Evolutionary conservation across 2,329 filamentous ascomycete genomes (phyloP).

Genomic region (Gyromitra esculenta): DNA sequence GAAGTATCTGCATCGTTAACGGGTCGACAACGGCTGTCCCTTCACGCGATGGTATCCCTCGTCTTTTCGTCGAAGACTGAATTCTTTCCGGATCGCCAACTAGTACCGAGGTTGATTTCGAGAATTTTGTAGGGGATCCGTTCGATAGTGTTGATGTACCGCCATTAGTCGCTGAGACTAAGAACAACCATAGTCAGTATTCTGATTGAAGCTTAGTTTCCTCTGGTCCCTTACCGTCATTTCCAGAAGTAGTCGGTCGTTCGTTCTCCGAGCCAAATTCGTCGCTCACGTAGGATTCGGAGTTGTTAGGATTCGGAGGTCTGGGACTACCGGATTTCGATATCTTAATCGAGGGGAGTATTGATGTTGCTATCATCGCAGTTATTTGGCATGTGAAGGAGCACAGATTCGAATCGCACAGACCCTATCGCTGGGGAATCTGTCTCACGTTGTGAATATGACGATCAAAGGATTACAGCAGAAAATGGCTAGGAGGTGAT

Average conservation of each 20-base stretch:
- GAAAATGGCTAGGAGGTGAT: not conserved
- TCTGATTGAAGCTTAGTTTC: not conserved
- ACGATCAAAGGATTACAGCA: constrained; percentile 7
- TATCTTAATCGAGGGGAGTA: constrained; percentile 46
- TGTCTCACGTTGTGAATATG: constrained; percentile 25
- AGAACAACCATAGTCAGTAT: constrained; percentile 32
- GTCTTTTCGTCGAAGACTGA: constrained; percentile 43
- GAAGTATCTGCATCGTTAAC: constrained; percentile 54
- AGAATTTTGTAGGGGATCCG: constrained; percentile 32
- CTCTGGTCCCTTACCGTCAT: constrained; percentile 42
- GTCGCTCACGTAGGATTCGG: constrained; percentile 19
- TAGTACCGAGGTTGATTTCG: constrained; percentile 21
- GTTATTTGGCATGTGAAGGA: constrained; percentile 37
- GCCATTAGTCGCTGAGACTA: constrained; percentile 33
- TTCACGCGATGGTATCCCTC: constrained; percentile 36
- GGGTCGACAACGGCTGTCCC: constrained; percentile 45
- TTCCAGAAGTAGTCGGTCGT: constrained; percentile 26
- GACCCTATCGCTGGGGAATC: constrained; percentile 21
- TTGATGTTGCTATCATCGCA: constrained; percentile 48
- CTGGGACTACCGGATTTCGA: constrained; percentile 32
- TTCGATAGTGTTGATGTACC: constrained; percentile 31
- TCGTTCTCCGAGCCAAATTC: constrained; percentile 34
- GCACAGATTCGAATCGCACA: constrained; percentile 36
- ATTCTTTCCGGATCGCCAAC: constrained; percentile 29
- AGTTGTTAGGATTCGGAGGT: constrained; percentile 23